Conservation (phyloP, 768 basidiomycete genomes). For the Udeniomyces megalosporus region DNA sequence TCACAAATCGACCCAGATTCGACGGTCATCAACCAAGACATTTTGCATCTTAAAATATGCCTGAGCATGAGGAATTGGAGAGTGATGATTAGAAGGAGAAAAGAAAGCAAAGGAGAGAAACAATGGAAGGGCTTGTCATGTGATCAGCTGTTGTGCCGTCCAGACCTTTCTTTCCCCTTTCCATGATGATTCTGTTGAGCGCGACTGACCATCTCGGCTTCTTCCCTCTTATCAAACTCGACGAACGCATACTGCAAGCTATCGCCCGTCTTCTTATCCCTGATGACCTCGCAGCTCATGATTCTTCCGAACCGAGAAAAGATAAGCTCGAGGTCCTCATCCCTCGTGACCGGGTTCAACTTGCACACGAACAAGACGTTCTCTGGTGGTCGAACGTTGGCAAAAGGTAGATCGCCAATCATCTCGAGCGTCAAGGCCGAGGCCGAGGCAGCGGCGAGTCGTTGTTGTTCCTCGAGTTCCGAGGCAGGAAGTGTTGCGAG, state of each 20-base stretch:
- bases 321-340: slow-evolving; percentile 92
- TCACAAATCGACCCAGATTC: slow-evolving; percentile 99
- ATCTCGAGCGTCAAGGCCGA: slow-evolving; percentile 95
- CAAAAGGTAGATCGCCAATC: slow-evolving; percentile 97
- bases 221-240: slow-evolving; percentile 85
- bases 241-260: slow-evolving; percentile 96
- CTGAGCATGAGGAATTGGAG: slow-evolving; percentile 30
- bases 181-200: too few species aligned
- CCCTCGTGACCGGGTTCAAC: slow-evolving; percentile 82
- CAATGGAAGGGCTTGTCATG: neutral
- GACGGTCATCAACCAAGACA: slow-evolving; percentile 86
- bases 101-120: neutral
- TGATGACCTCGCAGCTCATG: slow-evolving; percentile 92
- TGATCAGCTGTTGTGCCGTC: neutral
- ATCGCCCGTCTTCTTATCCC: slow-evolving; percentile 90
- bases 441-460: slow-evolving; percentile 77
- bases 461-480: slow-evolving; percentile 59
- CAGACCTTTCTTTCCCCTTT: too few species aligned
- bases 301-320: slow-evolving; percentile 90
- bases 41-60: slow-evolving; percentile 99
- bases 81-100: neutral
- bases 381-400: slow-evolving; percentile 92
- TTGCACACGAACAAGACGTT: slow-evolving; percentile 99
- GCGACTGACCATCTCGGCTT: slow-evolving; percentile 76
- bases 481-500: slow-evolving; percentile 67